phyloP scores from a whole-genome alignment of 2,329 filamentous ascomycete species.

The Ascochyta clinopodiicola region DNA sequence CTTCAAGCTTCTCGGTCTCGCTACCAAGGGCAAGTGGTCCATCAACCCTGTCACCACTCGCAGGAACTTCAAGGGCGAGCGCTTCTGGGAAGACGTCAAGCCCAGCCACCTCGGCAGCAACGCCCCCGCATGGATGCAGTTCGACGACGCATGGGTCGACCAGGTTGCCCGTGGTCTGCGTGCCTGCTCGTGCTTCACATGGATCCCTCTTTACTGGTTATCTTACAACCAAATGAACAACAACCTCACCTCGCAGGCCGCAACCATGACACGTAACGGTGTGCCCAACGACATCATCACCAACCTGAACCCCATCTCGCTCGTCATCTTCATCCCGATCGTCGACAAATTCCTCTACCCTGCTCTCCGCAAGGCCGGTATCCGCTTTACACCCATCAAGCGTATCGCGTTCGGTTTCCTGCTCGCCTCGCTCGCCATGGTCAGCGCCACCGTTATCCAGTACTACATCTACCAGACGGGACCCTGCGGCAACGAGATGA shows the following conservation, averaged over 20 bases:
- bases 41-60: constrained; percentile 66
- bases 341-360: constrained; percentile 62
- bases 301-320: constrained; percentile 61
- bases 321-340: constrained; percentile 63
- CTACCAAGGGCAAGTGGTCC: constrained; percentile 69
- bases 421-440: constrained; percentile 57
- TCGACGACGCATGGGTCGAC: constrained; percentile 83
- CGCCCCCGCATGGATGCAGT: constrained; percentile 77
- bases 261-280: constrained; percentile 59
- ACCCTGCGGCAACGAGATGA: constrained; percentile 65
- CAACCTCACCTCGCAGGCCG: constrained; percentile 63
- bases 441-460: constrained; percentile 59
- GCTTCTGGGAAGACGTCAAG: constrained; percentile 73
- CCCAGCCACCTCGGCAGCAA: constrained; percentile 65
- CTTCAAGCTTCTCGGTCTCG: constrained; percentile 64
- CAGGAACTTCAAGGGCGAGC: constrained; percentile 62
- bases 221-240: constrained; percentile 63
- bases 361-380: constrained; percentile 52
- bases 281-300: constrained; percentile 64
- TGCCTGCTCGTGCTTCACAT: constrained; percentile 61
- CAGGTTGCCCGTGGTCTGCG: constrained; percentile 49
- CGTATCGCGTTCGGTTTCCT: constrained; percentile 61
- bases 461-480: constrained; percentile 69
- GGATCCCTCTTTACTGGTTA: constrained; percentile 52
- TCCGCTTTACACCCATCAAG: constrained; percentile 61